Evolutionary conservation across 805 yeast species (phyloP).

Genomic region (Lipomyces lipofer): DNA sequence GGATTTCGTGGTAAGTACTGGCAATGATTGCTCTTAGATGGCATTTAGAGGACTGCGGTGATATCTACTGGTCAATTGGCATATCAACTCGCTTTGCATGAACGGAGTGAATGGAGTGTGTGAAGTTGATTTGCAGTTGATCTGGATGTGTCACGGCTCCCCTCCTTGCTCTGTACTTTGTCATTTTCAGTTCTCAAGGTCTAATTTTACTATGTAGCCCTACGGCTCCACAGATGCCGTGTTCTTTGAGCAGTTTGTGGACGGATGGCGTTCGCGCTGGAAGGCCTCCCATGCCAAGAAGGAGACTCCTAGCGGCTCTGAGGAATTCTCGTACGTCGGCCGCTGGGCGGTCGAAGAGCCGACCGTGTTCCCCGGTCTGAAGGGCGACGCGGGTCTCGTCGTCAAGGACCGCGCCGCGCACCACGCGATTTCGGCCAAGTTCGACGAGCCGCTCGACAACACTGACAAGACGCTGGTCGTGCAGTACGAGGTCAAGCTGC

Average conservation of each 20-base stretch:
- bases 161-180: neutral
- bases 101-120: too few relatives aligned
- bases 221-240: conserved; percentile 12
- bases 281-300: conserved; percentile 53
- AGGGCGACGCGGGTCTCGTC: conserved; percentile 73
- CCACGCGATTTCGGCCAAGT: conserved; percentile 72
- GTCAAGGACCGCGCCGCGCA: conserved; percentile 73
- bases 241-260: conserved; percentile 50
- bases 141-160: too few relatives aligned
- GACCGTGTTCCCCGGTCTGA: conserved; percentile 56
- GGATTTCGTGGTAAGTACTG: conserved; percentile 12
- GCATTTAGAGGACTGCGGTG: too few relatives aligned
- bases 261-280: conserved; percentile 49
- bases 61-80: too few relatives aligned
- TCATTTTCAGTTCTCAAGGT: neutral
- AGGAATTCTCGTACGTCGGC: conserved; percentile 64
- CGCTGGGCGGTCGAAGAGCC: conserved; percentile 75
- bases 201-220: conserved; percentile 3
- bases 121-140: too few relatives aligned
- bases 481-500: conserved; percentile 87
- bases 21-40: too few relatives aligned
- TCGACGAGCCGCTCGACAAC: conserved; percentile 61
- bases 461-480: conserved; percentile 67
- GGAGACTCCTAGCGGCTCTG: conserved; percentile 45
- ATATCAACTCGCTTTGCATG: too few relatives aligned